These are phyloP conservation scores for Lipomyces yamadae DNA, from an alignment of 805 yeast species.

Conservation along the genomic window DNA sequence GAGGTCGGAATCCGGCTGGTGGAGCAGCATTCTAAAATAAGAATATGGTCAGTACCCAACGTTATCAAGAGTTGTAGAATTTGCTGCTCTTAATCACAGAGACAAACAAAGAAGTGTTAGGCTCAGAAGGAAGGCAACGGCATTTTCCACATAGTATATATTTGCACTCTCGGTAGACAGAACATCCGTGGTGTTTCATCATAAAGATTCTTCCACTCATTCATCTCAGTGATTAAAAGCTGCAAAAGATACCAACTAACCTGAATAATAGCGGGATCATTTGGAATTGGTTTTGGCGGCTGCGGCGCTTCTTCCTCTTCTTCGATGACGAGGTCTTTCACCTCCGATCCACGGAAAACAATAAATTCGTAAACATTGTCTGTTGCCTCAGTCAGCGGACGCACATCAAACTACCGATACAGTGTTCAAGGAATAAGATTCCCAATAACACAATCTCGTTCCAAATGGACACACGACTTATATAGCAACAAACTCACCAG, in stretches of 20 bases:
- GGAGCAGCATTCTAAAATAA: conserved; percentile 24
- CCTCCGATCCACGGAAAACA: conserved; percentile 89
- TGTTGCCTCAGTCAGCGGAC: conserved; percentile 1
- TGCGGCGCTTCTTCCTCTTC: conserved; percentile 56
- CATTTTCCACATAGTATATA: conserved; percentile 45
- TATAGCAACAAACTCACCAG: conserved; percentile 42
- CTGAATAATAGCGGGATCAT: conserved; percentile 46
- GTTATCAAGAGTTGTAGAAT: background rate
- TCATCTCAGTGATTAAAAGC: background rate
- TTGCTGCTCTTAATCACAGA: background rate
- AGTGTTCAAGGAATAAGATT: too few relatives aligned
- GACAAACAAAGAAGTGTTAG: background rate
- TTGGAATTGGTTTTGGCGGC: conserved; percentile 52
- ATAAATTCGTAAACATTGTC: conserved; percentile 72
- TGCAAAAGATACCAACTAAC: conserved; percentile 38
- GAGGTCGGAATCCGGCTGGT: conserved; percentile 27
- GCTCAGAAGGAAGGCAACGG: conserved; percentile 56
- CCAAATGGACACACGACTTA: background rate
- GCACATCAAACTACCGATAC: too few relatives aligned
- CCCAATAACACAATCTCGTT: background rate
- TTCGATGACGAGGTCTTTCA: conserved; percentile 82
- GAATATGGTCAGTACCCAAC: background rate
- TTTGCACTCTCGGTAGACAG: conserved; percentile 43
- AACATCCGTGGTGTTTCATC: conserved; percentile 47
- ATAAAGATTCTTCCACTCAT: conserved; percentile 26